phyloP scores from a whole-genome alignment of 2,329 filamentous ascomycete species.

The Arachnomyces sp. region DNA sequence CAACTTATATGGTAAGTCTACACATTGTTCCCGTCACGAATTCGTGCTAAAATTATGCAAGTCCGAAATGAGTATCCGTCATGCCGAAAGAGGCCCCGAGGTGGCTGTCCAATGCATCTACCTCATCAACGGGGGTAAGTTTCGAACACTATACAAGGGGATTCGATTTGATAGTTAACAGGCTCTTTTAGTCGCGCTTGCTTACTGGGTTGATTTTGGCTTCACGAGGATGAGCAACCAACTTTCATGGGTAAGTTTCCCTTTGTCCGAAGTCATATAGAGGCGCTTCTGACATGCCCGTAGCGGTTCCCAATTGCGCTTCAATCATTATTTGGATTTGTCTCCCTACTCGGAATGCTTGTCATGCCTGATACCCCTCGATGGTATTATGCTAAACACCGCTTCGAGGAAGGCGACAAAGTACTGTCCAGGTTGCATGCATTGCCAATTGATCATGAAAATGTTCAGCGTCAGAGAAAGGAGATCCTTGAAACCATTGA shows the following conservation, averaged over 20 bases:
- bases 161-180: no score
- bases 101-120: slow-evolving; percentile 17
- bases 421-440: no score
- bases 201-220: slow-evolving; percentile 14
- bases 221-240: slow-evolving; percentile 14
- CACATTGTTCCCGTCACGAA: no score
- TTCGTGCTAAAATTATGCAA: background rate
- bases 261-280: no score
- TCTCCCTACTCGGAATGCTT: slow-evolving; percentile 19
- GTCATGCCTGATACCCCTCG: slow-evolving; percentile 23
- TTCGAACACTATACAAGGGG: no score
- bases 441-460: no score
- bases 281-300: background rate
- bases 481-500: slow-evolving; percentile 22
- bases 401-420: no score
- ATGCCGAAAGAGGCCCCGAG: slow-evolving; percentile 20
- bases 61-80: slow-evolving; percentile 15
- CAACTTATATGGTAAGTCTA: slow-evolving; percentile 19
- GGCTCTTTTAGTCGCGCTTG: slow-evolving; percentile 11
- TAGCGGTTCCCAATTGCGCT: slow-evolving; percentile 24
- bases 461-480: slow-evolving; percentile 16
- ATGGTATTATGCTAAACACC: slow-evolving; percentile 23
- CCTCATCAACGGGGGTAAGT: slow-evolving; percentile 14
- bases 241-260: slow-evolving; percentile 17
- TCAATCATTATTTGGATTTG: slow-evolving; percentile 23